phyloP scores from a whole-genome alignment of 2,329 filamentous ascomycete species.

The Aspergillus tanneri region DNA sequence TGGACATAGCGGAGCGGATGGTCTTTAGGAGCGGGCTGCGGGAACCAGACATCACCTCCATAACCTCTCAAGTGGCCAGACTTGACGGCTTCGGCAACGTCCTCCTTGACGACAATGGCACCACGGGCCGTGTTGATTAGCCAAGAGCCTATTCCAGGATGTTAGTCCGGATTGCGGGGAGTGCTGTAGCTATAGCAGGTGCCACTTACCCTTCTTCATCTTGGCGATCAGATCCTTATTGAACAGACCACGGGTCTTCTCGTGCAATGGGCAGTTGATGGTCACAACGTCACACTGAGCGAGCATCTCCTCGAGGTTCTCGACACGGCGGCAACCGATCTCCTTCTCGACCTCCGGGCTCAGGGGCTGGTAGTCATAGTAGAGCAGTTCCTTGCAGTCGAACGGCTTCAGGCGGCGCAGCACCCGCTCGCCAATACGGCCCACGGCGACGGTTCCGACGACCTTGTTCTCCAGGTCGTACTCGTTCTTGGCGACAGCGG shows the following conservation, averaged over 20 bases:
- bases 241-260: slow-evolving; percentile 94
- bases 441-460: slow-evolving; percentile 94
- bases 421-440: slow-evolving; percentile 97
- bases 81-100: slow-evolving; percentile 91
- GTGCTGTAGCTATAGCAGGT: slow-evolving; percentile 4
- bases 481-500: slow-evolving; percentile 95
- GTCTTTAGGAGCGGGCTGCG: slow-evolving; percentile 90
- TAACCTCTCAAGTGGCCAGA: slow-evolving; percentile 67
- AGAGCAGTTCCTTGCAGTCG: slow-evolving; percentile 98
- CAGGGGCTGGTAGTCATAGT: slow-evolving; percentile 99
- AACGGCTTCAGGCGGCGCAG: slow-evolving; percentile 94
- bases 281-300: slow-evolving; percentile 95
- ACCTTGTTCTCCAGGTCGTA: slow-evolving; percentile 97
- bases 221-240: slow-evolving; percentile 98
- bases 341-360: slow-evolving; percentile 82
- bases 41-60: slow-evolving; percentile 72
- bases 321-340: slow-evolving; percentile 90
- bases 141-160: slow-evolving; percentile 68
- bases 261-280: slow-evolving; percentile 99
- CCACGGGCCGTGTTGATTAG: slow-evolving; percentile 98
- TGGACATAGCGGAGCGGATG: slow-evolving; percentile 89
- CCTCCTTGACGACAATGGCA: slow-evolving; percentile 99
- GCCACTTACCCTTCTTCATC: slow-evolving; percentile 85
- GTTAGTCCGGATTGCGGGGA: slow-evolving; percentile 10
- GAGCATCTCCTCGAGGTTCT: slow-evolving; percentile 88